phyloP scores from a whole-genome alignment of 352 stramenopile species.

The Globisporangium nodosum region DNA sequence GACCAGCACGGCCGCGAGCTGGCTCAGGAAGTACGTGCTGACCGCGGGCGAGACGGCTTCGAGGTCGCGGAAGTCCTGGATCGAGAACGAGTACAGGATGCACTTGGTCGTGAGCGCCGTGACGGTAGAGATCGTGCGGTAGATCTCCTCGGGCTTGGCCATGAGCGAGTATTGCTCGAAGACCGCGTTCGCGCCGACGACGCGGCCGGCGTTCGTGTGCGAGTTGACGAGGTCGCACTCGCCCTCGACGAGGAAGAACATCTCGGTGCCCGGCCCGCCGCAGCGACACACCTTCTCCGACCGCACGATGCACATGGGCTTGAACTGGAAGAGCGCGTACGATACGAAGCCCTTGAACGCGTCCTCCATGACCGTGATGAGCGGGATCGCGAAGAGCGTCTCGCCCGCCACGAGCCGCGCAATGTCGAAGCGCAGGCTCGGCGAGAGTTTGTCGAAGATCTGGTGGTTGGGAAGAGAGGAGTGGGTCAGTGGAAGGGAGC shows the following conservation, averaged over 20 bases:
- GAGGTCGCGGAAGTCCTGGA: slow-evolving; percentile 67
- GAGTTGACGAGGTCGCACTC: slow-evolving; percentile 81
- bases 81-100: slow-evolving; percentile 75
- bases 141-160: slow-evolving; percentile 57
- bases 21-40: slow-evolving; percentile 77
- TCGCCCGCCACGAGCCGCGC: slow-evolving; percentile 71
- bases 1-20: slow-evolving; percentile 63
- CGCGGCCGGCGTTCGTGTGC: slow-evolving; percentile 39
- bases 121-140: slow-evolving; percentile 65
- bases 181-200: slow-evolving; percentile 64
- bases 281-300: slow-evolving; percentile 74
- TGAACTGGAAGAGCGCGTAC: slow-evolving; percentile 78
- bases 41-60: slow-evolving; percentile 68
- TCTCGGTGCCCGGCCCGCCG: slow-evolving; percentile 64
- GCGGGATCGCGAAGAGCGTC: slow-evolving; percentile 70
- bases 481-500: background rate
- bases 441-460: slow-evolving; percentile 80
- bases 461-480: slow-evolving; percentile 8
- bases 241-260: slow-evolving; percentile 82
- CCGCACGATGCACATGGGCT: slow-evolving; percentile 61
- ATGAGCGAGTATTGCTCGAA: slow-evolving; percentile 85
- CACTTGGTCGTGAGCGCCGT: slow-evolving; percentile 66
- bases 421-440: slow-evolving; percentile 76
- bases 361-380: slow-evolving; percentile 85
- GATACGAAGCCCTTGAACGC: slow-evolving; percentile 88